Percentiles rank a stretch among this genome's conserved stretches.
phyloP scores from a whole-genome alignment of 2,329 filamentous ascomycete species.

The Fusarium sp. region DNA sequence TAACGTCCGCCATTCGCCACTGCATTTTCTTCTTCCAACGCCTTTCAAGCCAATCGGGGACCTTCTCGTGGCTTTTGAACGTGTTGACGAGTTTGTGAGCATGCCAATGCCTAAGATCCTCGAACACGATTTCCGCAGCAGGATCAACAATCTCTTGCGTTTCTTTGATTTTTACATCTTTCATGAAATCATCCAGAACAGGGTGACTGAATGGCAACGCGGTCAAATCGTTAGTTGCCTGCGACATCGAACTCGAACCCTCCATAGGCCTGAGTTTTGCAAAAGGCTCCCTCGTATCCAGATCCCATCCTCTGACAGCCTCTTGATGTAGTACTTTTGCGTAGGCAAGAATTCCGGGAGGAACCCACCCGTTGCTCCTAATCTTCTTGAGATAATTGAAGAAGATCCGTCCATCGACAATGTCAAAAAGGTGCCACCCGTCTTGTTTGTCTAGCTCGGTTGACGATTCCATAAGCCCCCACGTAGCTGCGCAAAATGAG shows the following conservation, averaged over 20 bases:
- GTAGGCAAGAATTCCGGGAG: constrained; percentile 11
- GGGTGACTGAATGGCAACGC: constrained; percentile 63
- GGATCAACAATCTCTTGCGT: constrained; percentile 43
- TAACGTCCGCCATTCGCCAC: constrained; percentile 73
- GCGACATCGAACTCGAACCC: background rate
- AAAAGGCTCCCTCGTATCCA: background rate
- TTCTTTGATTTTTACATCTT: constrained; percentile 56
- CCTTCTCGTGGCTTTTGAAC: constrained; percentile 46
- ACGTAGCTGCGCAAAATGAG: constrained; percentile 6
- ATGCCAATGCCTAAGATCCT: constrained; percentile 72
- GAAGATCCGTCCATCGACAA: constrained; percentile 43
- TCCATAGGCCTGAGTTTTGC: background rate
- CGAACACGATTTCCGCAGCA: constrained; percentile 54
- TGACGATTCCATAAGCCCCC: background rate
- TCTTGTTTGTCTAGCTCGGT: background rate
- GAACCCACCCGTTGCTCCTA: background rate
- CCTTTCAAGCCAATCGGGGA: constrained; percentile 49
- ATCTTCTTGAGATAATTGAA: constrained; percentile 36
- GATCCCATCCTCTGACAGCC: background rate
- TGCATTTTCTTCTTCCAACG: constrained; percentile 64
- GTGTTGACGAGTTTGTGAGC: constrained; percentile 67
- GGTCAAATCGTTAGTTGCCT: constrained; percentile 19
- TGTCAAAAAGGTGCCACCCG: background rate
- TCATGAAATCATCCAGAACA: constrained; percentile 60
- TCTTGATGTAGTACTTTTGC: constrained; percentile 7